Evolutionary conservation across 208 protist species (phyloP), one percentile per base, ranked within the genome.

Genomic region (Wallacemonas rigidus): DNA sequence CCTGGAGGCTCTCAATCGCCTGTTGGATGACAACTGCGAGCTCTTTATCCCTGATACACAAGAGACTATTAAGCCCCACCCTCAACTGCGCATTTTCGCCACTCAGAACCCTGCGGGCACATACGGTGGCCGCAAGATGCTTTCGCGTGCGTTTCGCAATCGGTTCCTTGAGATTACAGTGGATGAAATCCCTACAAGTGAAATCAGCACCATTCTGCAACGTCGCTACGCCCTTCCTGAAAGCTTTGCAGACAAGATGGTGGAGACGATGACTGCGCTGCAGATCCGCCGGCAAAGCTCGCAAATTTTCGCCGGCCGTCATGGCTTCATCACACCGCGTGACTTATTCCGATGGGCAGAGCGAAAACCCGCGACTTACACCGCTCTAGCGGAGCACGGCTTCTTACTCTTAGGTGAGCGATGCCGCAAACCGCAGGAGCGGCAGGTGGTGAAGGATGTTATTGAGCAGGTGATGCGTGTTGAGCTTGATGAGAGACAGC

Each of bases 1-100:
- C 55, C 91, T 99, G 5, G 99, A 99, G 85, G 99, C 99, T 11
- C 89, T 99, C 2, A 99, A 99, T 82, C 90, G 99, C 50, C 83
- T 99, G 12, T 92, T 99, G 0, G 99, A 99, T 85, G 99, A 99
- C 80, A 99, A 99, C 84, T 95, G 98, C 74, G 99, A 99, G 80
- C 86, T 99, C 0, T 99, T 98, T 78, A 98, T 99, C 35, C 93
- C 99, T 9, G 99, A 99, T 75, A 99, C 99, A 4, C 94, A 99
- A 80, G 98, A 99, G 74, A 91, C 88, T 2, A 92, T 99, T 35
- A 97, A 97, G 75, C 98, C 99, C 41, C 98, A 99, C 79, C 98
- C 98, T 39, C 77, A 98, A 69, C 99, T 99, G 61, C 93, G 97
- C 82, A 96, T 99, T 48, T 99, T 99, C 85, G 99, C 99, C 1